phyloP scores from a whole-genome alignment of 257 asterid genomes.

The Fraxinus americana region DNA sequence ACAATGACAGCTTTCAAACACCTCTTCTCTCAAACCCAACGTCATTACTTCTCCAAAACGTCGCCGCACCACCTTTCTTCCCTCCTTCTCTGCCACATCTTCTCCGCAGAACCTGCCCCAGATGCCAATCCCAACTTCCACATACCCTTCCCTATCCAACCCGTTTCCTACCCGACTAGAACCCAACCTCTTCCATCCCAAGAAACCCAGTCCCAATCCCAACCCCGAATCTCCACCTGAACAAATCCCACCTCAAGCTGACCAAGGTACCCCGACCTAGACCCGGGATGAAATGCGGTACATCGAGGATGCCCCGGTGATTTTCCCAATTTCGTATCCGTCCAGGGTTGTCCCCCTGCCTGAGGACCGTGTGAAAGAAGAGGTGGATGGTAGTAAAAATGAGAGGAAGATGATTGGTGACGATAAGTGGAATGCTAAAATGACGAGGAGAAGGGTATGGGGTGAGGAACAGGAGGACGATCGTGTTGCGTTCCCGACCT shows the following conservation, averaged over 20 bases:
- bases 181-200: constrained; percentile 47
- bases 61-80: constrained; percentile 33
- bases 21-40: constrained; percentile 53
- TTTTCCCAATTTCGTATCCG: constrained; percentile 67
- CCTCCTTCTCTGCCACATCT: constrained; percentile 39
- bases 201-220: constrained; percentile 19
- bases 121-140: constrained; percentile 34
- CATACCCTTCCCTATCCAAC: constrained; percentile 47
- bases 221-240: constrained; percentile 18
- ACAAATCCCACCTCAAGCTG: constrained; percentile 17
- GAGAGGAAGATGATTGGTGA: constrained; percentile 69
- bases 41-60: constrained; percentile 39
- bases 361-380: constrained; percentile 51
- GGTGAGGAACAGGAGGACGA: too few species aligned
- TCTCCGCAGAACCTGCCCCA: constrained; percentile 45
- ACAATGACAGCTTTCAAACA: constrained; percentile 67
- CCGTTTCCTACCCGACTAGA: constrained; percentile 66
- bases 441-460: too few species aligned
- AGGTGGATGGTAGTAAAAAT: constrained; percentile 36
- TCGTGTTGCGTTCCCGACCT: too few species aligned
- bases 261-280: constrained; percentile 44
- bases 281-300: constrained; percentile 77
- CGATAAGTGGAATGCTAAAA: too few species aligned
- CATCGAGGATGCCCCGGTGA: constrained; percentile 55
- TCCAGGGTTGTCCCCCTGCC: constrained; percentile 89